phyloP scores from a whole-genome alignment of 1,139 yeast species.

The Debaryomycetaceae sp. region DNA sequence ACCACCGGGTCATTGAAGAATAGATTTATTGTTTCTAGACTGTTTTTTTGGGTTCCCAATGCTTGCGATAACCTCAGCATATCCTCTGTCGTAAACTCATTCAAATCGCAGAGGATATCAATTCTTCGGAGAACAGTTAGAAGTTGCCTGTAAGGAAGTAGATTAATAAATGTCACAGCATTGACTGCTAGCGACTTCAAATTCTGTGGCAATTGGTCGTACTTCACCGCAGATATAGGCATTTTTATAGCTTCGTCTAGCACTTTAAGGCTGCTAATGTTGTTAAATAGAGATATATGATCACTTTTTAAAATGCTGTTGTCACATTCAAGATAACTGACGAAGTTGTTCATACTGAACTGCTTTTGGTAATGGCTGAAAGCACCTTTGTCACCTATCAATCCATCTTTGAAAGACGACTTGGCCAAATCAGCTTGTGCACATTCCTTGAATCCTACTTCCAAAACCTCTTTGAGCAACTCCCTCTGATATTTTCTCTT shows the following conservation, averaged over 20 bases:
- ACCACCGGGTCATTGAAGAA: conserved; percentile 16
- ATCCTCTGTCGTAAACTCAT: conserved; percentile 13
- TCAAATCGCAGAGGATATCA: conserved; percentile 25
- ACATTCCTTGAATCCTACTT: conserved; percentile 16
- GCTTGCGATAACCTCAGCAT: conserved; percentile 2
- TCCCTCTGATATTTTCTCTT: conserved; percentile 18
- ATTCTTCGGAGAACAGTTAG: conserved; percentile 16
- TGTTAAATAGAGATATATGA: conserved; percentile 17
- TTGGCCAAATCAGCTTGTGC: conserved; percentile 20
- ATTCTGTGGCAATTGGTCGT: conserved; percentile 1
- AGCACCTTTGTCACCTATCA: conserved; percentile 14
- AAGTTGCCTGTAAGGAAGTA: conserved; percentile 3
- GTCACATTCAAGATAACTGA: conserved; percentile 26
- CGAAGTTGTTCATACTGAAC: conserved; percentile 19
- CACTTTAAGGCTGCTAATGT: conserved; percentile 18
- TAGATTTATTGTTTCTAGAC: conserved; percentile 16
- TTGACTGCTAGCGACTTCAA: conserved; percentile 18
- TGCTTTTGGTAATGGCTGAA: conserved; percentile 17
- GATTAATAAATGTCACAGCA: conserved; percentile 14
- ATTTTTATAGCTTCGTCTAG: conserved; percentile 11
- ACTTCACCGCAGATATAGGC: conserved; percentile 1
- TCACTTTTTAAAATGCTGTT: conserved; percentile 15
- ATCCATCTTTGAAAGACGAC: conserved; percentile 14
- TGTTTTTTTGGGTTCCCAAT: neutral
- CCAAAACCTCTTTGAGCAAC: conserved; percentile 21